These are phyloP conservation scores for Cephalotrichum gorgonifer DNA, from an alignment of 2,329 filamentous ascomycete species.

Conservation along the genomic window DNA sequence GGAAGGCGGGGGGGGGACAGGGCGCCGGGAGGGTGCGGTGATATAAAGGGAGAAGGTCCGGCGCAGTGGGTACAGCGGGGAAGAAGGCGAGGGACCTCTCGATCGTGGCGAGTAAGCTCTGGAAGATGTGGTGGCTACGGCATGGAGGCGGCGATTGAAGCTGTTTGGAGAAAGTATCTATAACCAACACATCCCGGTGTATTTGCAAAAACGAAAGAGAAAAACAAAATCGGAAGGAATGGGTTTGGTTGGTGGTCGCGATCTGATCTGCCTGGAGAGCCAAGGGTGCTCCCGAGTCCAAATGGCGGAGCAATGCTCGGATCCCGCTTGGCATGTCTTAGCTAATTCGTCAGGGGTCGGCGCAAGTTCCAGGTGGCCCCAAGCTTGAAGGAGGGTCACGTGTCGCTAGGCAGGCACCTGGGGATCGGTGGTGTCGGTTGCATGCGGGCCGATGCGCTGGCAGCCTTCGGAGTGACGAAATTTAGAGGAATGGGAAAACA, in stretches of 20 bases:
- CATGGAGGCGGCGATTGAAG: conserved; percentile 2
- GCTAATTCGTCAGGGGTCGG: not conserved
- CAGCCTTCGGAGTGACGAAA: no score
- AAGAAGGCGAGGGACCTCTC: not conserved
- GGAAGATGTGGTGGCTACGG: conserved; percentile 1
- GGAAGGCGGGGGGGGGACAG: not conserved
- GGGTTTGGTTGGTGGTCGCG: not conserved
- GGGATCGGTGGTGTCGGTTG: no score
- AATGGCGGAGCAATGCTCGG: not conserved
- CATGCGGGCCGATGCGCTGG: no score
- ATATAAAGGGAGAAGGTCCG: not conserved
- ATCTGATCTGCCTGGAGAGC: not conserved
- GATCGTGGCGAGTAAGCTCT: not conserved
- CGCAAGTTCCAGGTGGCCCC: not conserved
- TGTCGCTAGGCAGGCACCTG: not conserved
- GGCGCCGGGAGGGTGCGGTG: not conserved
- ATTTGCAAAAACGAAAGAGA: not conserved
- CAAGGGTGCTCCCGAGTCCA: not conserved
- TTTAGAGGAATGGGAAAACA: no score
- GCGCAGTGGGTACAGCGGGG: not conserved
- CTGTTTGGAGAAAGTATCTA: not conserved
- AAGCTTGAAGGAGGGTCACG: not conserved
- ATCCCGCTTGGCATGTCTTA: not conserved
- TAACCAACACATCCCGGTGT: not conserved
- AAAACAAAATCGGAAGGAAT: not conserved